Base-by-base conservation (phyloP, 495 filamentous ascomycete genomes). In the Entonaema liquescens region DNA sequence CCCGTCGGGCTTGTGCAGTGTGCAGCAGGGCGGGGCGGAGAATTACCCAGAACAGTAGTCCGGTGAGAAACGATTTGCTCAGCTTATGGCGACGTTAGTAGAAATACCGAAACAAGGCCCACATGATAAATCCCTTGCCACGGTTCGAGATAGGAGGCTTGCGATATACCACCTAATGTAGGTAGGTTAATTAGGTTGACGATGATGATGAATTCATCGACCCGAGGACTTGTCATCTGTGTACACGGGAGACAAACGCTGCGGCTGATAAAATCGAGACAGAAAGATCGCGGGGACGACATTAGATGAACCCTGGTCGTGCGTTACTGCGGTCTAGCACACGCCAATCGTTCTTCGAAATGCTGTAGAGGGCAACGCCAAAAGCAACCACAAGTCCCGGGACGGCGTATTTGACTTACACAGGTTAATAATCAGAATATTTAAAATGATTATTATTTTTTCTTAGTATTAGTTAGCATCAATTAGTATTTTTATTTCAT, bases 261-360 rank as follows among this genome's bases (percentile, higher is more conserved):
- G 65, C 57, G 65, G 64, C 64, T 62, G 65, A 65, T 65, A 44
- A 36, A 68, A 68, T 68, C 70, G 56, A 69, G 44, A 72, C 60
- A 47, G 31, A 68, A 68, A 62, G 62, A 69, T 65, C 61, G 70
- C 40, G 65, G 65, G 65, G 61, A 64, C 61, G 26, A 23, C 50
- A 60, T 23, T 23, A 38, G 35, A 62, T 36, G 17, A 69, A 59
- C 60, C 70, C 70, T 66, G 31, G 70, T 69, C 65, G 35, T 73
- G 62, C 42, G 59, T 62, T 25, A 49, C 9, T 49, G 26, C 54
- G 6, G 58, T 69, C 56, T 73, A 61, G 40, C 70, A 73, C 70
- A 73, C 31, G 47, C 65, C 65, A 73, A 73, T 73, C 17, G 44
- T 55, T 29, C 26, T 49, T 59, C 13, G 35, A 66, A 26, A 50